Base-by-base conservation (phyloP, 1,284 basidiomycete genomes). In the Heterobasidion parviporum region DNA sequence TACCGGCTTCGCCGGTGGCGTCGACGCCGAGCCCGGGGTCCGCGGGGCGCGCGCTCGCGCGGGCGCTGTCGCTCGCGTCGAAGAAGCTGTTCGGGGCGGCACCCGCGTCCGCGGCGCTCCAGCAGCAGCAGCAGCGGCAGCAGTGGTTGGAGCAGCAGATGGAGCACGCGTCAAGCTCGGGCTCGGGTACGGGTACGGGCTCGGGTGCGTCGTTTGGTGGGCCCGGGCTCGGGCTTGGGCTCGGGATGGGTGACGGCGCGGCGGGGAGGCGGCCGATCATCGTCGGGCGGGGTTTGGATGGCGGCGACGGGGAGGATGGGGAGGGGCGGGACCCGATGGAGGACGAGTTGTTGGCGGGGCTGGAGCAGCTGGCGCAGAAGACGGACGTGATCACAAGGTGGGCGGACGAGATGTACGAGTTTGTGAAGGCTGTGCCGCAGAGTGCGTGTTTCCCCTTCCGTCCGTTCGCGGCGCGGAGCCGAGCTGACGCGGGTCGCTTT, bases 321-420 rank as follows among this genome's bases (percentile, higher is more conserved):
- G 66, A 57, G 8, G 71, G 74, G 56, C 69, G 79, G n/a, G 89
- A 95, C 63, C 86, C 90, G 0, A 74, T 87, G 53, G 94, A 98
- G 63, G 89, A 92, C 57, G 82, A 83, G 56, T 71, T 98, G 8
- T 73, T 98, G 9, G 81, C 76, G 2, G 70, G 72, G 18, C 74
- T 98, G 44, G 94, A 98, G 67, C 91, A 96, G 60, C 72, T 94
- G 0, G 95, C 94, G 9, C 93, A 97, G 76, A 98, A 98, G 79
- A 94, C 95, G 26, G 89, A 92, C 60, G 93, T 96, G 41, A 74
- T 98, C 55, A 89, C 89, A 54, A 88, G 92, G 61, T 95, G 95
- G 81, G 96, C 92, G 38, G 95, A 98, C 70, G 84, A 89, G 68
- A 92, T 94, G 81, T 88, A 96, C 60, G 85, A 91, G 54, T 85